Conservation (phyloP, 495 filamentous ascomycete genomes). For the Physcia stellaris region DNA sequence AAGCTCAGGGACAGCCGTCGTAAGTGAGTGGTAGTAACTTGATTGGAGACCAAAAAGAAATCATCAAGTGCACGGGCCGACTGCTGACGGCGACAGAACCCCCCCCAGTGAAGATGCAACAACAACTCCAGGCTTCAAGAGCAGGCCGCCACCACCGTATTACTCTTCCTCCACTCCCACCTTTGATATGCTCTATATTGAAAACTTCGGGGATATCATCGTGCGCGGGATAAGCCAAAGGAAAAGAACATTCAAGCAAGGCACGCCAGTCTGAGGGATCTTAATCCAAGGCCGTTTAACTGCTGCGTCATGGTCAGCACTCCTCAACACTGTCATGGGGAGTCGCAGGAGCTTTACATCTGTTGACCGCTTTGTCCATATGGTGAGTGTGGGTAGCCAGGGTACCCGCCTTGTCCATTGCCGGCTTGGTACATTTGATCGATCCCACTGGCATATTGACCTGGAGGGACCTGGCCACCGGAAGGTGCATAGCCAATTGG, state of each 20-base stretch:
- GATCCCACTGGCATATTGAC: conserved; percentile 47
- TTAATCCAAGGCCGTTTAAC: neutral
- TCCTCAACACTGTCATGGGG: too few relatives aligned
- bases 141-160: conserved; percentile 12
- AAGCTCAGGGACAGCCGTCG: too few relatives aligned
- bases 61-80: neutral
- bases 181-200: conserved; percentile 12
- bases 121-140: conserved; percentile 7
- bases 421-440: conserved; percentile 41
- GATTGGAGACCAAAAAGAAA: neutral
- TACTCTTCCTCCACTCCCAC: conserved; percentile 17
- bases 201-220: conserved; percentile 14
- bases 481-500: conserved; percentile 73
- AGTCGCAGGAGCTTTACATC: conserved; percentile 38
- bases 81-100: neutral
- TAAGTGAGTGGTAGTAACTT: too few relatives aligned
- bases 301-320: too few relatives aligned
- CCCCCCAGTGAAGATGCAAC: too few relatives aligned
- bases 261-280: too few relatives aligned
- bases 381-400: conserved; percentile 61
- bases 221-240: too few relatives aligned
- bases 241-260: too few relatives aligned
- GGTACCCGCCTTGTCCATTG: conserved; percentile 60
- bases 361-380: conserved; percentile 57
- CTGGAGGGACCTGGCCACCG: conserved; percentile 44